A percentile compares a stretch with the other conserved stretches of the same genome.
These are phyloP conservation scores for Cladophialophora chaetospira DNA, from an alignment of 2,329 filamentous ascomycete genomes.

Conservation along the genomic window DNA sequence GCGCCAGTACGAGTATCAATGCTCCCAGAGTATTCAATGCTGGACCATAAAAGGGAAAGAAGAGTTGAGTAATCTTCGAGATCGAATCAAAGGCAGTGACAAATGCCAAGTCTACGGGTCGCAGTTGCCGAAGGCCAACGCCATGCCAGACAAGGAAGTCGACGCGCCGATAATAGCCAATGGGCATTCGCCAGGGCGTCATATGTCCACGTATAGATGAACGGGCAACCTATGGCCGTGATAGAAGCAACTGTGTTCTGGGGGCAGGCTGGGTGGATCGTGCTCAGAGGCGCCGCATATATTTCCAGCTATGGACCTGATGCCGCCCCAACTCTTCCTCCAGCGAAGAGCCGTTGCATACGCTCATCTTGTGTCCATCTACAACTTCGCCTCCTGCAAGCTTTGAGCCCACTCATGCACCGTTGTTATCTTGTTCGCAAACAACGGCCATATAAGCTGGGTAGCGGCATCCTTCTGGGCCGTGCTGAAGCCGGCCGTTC, in stretches of 20 bases:
- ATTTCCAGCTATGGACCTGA: no score
- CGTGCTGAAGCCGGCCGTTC: slow-evolving; percentile 4
- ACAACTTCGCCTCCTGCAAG: not conserved
- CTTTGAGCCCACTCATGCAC: slow-evolving; percentile 3
- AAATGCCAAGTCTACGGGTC: not conserved
- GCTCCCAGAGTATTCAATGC: not conserved
- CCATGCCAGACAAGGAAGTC: slow-evolving; percentile 5
- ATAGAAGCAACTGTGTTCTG: no score
- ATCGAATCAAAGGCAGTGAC: not conserved
- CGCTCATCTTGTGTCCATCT: no score
- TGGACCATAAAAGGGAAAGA: not conserved
- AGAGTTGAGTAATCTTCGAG: not conserved
- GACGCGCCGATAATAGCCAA: not conserved
- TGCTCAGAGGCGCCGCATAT: no score
- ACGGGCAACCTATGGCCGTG: no score
- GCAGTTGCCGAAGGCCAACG: not conserved
- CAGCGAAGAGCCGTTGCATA: no score
- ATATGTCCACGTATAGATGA: not conserved
- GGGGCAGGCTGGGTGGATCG: no score
- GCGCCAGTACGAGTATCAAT: not conserved
- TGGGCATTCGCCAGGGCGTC: not conserved
- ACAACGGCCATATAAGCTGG: slow-evolving; percentile 8
- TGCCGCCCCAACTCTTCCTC: no score
- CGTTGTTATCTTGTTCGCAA: not conserved
- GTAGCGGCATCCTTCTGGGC: slow-evolving; percentile 6